Base-by-base conservation (phyloP, 352 stramenopile species). In the Pseudoperonospora humuli region DNA sequence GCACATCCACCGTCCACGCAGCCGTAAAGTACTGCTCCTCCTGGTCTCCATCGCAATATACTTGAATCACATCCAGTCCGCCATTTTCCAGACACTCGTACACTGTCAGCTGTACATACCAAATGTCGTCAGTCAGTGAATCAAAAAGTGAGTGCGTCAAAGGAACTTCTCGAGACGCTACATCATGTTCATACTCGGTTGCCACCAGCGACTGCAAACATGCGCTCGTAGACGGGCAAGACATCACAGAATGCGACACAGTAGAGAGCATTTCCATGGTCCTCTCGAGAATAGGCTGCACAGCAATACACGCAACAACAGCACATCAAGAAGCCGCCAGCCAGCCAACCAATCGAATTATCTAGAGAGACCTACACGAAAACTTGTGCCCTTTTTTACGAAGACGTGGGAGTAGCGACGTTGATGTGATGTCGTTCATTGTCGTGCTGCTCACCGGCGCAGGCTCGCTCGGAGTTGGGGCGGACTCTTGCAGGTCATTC, bases 1-100 rank as follows among this genome's bases (percentile, higher is more conserved):
- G 57, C 47, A 86, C 65, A 38, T 85, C 75, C 15, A 84, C 67
- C 0, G 75, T 88, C 83, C 83, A 95, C 9, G 72, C 70, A 4
- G 74, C 61, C 13, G 75, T 80, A 39, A 86, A 94, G 36, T 83
- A 88, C 54, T 84, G 68, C 49, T 93, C 81, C 25, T 87, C 71
- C 13, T 68, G 54, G 49, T 89, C 76, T n/a, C 73, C 76, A 20
- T 89, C 77, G 18, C 68, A 75, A 49, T 86, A 89, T 18, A 89
- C 77, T 39, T 89, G 77, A 15, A 86, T 70, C 24, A 89, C 70
- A 45, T 84, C 74, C n/a, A 89, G 53, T 2, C 68, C 69, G 7
- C 77, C 77, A 29, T 82, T 82, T 34, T 84, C 70, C 3, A 86
- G 49, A 35, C 76, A 89, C 36, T 89, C 76, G 47, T 89, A 89